A percentile compares a stretch with the other conserved stretches of the same genome.
phyloP scores from a whole-genome alignment of 2,329 filamentous ascomycete species.

The Amphichorda felina region DNA sequence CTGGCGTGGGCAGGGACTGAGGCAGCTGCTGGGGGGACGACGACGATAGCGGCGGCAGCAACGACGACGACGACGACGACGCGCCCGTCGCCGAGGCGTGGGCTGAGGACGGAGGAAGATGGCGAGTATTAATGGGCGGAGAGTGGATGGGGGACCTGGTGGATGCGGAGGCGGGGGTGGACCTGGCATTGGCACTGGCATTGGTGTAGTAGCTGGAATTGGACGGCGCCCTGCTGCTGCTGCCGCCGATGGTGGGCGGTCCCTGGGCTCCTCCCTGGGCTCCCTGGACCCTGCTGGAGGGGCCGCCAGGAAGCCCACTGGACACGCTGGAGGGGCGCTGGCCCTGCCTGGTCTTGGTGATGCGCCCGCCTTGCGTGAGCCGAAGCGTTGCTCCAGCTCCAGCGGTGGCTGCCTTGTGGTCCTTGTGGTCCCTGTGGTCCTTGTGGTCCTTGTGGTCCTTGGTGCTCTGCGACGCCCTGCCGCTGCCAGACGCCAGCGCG shows the following conservation, averaged over 20 bases:
- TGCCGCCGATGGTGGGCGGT: neutral
- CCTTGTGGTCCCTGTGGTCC: too few relatives aligned
- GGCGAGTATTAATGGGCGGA: neutral
- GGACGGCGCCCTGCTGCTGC: neutral
- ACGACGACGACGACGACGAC: neutral
- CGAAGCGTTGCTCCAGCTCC: neutral
- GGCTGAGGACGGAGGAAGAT: neutral
- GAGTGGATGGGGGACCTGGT: neutral
- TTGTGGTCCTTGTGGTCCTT: too few relatives aligned
- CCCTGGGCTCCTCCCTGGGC: neutral
- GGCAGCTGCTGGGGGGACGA: neutral
- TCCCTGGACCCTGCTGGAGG: too few relatives aligned
- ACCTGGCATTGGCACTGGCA: slow-evolving; percentile 1
- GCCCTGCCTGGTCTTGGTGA: slow-evolving; percentile 12
- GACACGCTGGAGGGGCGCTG: neutral
- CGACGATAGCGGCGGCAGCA: neutral
- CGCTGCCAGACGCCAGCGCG: slow-evolving; percentile 7
- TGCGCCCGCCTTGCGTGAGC: slow-evolving; percentile 10
- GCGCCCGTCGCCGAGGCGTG: neutral
- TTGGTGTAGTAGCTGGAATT: slow-evolving; percentile 1
- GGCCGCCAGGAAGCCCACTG: too few relatives aligned
- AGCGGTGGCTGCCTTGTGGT: too few relatives aligned
- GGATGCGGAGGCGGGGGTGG: neutral
- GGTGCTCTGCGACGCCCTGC: too few relatives aligned
- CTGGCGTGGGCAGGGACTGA: neutral